Conservation (phyloP, 352 stramenopile species). For the Globisporangium nagaii region DNA sequence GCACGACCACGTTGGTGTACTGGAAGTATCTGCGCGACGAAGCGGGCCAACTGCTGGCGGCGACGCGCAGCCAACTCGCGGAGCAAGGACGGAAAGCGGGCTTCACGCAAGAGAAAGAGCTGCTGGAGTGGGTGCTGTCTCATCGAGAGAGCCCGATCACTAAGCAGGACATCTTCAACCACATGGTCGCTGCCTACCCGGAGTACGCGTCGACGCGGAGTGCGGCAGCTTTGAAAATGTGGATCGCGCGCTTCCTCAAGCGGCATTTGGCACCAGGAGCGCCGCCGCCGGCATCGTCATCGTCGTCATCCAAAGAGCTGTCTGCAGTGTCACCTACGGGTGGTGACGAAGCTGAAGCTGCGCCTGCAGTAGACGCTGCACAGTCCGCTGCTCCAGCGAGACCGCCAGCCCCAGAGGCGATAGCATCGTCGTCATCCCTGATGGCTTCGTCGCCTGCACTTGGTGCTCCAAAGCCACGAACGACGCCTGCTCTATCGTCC, state of each 20-base stretch:
- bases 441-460: neutral
- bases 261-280: constrained; percentile 29
- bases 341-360: constrained; percentile 12
- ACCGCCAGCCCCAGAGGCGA: neutral
- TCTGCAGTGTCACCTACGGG: neutral
- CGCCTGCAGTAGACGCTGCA: neutral
- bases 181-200: constrained; percentile 48
- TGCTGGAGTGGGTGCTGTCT: constrained; percentile 49
- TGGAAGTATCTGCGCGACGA: constrained; percentile 39
- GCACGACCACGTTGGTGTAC: constrained; percentile 49
- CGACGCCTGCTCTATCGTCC: neutral
- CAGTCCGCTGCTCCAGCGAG: neutral
- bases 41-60: constrained; percentile 17
- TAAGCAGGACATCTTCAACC: constrained; percentile 54
- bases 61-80: neutral
- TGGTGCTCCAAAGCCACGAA: neutral
- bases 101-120: constrained; percentile 30
- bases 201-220: constrained; percentile 51
- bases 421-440: neutral
- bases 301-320: neutral
- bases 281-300: too few relatives aligned
- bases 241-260: constrained; percentile 61
- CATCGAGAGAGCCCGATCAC: constrained; percentile 41
- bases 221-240: constrained; percentile 51
- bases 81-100: constrained; percentile 7